Base-by-base conservation (phyloP, 108 stramenopile species). In the Phaeodactylum tricornutum region DNA sequence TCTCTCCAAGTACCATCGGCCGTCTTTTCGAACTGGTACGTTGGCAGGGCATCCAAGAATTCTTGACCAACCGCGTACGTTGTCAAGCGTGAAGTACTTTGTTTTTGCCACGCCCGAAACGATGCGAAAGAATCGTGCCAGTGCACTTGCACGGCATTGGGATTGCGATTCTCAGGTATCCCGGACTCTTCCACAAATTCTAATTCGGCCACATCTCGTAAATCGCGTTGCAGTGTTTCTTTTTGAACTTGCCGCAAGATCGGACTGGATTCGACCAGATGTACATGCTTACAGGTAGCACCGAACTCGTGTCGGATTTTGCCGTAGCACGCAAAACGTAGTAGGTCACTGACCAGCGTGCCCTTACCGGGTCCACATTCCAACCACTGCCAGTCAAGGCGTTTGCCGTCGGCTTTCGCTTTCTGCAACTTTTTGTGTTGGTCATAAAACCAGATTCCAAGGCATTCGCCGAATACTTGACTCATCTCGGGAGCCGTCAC, bases 401-500 rank as follows among this genome's bases (percentile, higher is more conserved):
- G 94, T 37, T 50, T 57, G 9, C 60, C 79, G n/a, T 30, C 16
- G 40, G 53, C 22, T 11, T 16, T 9, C 20, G 8, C 17, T 34
- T 36, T 23, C 29, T 55, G 30, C 30, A 59, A 22, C 22, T 67
- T 47, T 52, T 78, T 54, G 68, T 86, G 95, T 39, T 84, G 74
- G 20, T 78, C 79, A 46, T 93, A 72, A 43, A 91, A 72, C 95
- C 95, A 99, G 40, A 99, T 69, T 19, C 87, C 68, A 9, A 99
- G 29, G 34, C 87, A 91, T 66, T 97, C 96, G 14, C 96, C 96
- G 68, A 99, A 99, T 22, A 97, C 63, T 63, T 96, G 93, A 30
- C 86, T 91, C 23, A 99, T 66, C 73, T 99, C 98, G 2, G 98
- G 98, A 33, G 98, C 93, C 6, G 98, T 99, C 16, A 94, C 76